A percentile compares a stretch with the other conserved stretches of the same genome.
Conservation (phyloP, 495 filamentous ascomycete genomes). For the Podospora pseudocomata region DNA sequence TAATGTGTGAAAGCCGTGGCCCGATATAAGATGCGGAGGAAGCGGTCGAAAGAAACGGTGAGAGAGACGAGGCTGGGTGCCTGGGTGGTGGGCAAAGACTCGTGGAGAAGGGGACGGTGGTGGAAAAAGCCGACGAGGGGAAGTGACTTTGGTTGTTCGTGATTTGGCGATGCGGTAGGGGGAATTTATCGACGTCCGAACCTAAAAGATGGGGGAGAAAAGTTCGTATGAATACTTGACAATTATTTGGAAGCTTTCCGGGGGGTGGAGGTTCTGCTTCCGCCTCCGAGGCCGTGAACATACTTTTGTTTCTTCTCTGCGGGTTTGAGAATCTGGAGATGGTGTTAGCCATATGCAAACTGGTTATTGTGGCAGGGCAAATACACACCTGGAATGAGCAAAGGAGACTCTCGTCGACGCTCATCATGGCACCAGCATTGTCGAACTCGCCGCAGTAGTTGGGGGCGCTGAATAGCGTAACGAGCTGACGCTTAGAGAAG, state of each 20-base stretch:
- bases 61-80: conserved; percentile 22
- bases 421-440: conserved; percentile 99
- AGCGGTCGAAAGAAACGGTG: conserved; percentile 25
- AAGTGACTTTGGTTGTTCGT: conserved; percentile 18
- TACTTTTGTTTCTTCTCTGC: conserved; percentile 99
- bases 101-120: conserved; percentile 4
- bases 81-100: not conserved
- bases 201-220: conserved; percentile 65
- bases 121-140: conserved; percentile 15
- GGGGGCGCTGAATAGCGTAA: conserved; percentile 95
- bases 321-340: conserved; percentile 86
- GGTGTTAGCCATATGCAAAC: conserved; percentile 20
- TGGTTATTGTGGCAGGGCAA: not conserved
- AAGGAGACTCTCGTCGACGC: conserved; percentile 96
- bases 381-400: conserved; percentile 95
- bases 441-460: conserved; percentile 99
- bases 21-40: conserved; percentile 17
- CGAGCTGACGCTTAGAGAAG: conserved; percentile 96
- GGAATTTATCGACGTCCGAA: conserved; percentile 82
- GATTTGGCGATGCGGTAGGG: conserved; percentile 25
- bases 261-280: conserved; percentile 78
- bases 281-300: conserved; percentile 84
- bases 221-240: conserved; percentile 68
- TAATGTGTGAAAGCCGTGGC: conserved; percentile 6
- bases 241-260: conserved; percentile 83